Conservation (phyloP, 23 red algal species). For the Gracilaria domingensis region DNA sequence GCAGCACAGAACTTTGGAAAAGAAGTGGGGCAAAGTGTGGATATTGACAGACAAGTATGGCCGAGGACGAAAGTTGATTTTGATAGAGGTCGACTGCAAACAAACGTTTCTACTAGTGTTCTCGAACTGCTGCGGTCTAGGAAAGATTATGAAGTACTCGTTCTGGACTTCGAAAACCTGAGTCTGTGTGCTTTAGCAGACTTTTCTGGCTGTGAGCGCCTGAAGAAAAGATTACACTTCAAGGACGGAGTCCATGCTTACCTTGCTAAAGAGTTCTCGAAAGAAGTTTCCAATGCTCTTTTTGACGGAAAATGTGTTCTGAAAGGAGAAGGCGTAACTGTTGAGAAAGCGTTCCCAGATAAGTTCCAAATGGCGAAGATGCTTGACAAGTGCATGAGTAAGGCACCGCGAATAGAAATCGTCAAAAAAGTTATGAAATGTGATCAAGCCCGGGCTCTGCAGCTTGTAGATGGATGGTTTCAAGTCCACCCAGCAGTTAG, state of each 20-base stretch:
- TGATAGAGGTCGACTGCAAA: slow-evolving; percentile 1
- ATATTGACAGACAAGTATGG: not conserved
- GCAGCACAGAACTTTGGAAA: slow-evolving; percentile 7
- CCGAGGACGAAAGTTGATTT: slow-evolving; percentile 23
- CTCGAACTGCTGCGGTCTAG: slow-evolving; percentile 16
- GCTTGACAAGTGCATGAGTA: slow-evolving; percentile 40
- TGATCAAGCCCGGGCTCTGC: not conserved
- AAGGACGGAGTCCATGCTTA: slow-evolving; percentile 11
- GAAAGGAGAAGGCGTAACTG: slow-evolving; percentile 5
- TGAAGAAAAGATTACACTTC: slow-evolving; percentile 5
- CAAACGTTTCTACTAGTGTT: not conserved
- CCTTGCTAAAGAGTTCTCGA: slow-evolving; percentile 33
- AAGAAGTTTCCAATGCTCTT: slow-evolving; percentile 23
- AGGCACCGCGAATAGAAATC: not conserved
- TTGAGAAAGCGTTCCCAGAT: slow-evolving; percentile 15
- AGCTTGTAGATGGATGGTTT: slow-evolving; percentile 25
- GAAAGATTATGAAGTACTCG: not conserved
- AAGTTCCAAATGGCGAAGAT: slow-evolving; percentile 16
- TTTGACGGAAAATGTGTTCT: slow-evolving; percentile 26
- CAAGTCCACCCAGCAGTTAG: slow-evolving; percentile 33
- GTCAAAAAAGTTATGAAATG: slow-evolving; percentile 15
- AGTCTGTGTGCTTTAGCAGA: slow-evolving; percentile 8
- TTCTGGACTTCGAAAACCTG: slow-evolving; percentile 18
- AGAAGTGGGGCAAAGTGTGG: not conserved
- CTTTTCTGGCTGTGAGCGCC: slow-evolving; percentile 39